Evolutionary conservation across 2,329 filamentous ascomycete genomes (phyloP), one percentile per base, ranked within the genome.

Genomic region (Phyllosticta capitalensis): DNA sequence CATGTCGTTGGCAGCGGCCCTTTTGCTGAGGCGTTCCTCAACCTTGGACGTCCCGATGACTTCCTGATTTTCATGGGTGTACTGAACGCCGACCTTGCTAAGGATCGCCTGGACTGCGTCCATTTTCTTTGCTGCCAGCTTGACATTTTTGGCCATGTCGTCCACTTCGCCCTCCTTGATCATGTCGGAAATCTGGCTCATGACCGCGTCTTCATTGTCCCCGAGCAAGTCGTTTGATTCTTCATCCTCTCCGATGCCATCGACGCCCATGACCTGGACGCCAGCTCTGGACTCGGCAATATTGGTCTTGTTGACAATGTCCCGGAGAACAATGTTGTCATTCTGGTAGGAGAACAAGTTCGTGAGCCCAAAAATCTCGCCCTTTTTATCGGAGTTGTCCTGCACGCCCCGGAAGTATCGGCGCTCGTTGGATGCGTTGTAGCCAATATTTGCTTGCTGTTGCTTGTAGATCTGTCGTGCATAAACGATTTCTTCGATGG

Each of bases 251-350:
- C 80, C 81, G 62, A 84, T 78, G 17, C 87, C 82, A 61, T 95
- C 84, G 19, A 96, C 81, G 58, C 89, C 86, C n/a, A 86, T 80
- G 28, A 96, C 84, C 26, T 83, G 81, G 9, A 97, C 88, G 0
- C 91, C 92, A 0, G 88, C 90, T 68, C 87, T 89, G 50, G 90
- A 90, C 75, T 99, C 94, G 3, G 94, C 94, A 56, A 99, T 86
- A 67, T 99, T 99, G 26, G 94, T 97, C 74, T 96, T 96, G 77
- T 97, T 96, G 66, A 99, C 90, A 65, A 99, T 97, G 59, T 96
- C 90, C n/a, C 89, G 83, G 5, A 97, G 81, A 14, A 96, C 81
- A 12, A 95, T 82, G 61, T 88, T 88, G 64, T 92, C 83, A 54
- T 84, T 83, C 63, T 90, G 85, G 63, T 90, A 96, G 0, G 84